These are phyloP conservation scores for Ophiobolus disseminans DNA, from an alignment of 2,329 filamentous ascomycete species.

Conservation along the genomic window DNA sequence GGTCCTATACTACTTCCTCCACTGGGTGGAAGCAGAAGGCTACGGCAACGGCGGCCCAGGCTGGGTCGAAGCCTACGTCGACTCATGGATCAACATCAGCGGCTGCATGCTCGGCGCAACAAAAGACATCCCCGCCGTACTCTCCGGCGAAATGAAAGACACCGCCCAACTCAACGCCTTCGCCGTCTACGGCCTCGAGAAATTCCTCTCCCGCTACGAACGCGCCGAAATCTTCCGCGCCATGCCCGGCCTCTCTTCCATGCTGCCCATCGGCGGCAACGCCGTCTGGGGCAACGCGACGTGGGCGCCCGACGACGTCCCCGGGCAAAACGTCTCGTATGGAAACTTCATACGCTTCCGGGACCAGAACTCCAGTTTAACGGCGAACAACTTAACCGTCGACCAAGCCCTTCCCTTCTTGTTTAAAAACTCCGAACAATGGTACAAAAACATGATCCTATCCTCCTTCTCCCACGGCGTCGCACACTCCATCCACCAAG, in stretches of 20 bases:
- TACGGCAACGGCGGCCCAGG: constrained; percentile 79
- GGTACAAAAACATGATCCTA: constrained; percentile 79
- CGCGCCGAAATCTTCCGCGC: constrained; percentile 92
- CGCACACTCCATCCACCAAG: constrained; percentile 78
- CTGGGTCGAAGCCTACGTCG: constrained; percentile 91
- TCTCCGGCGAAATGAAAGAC: constrained; percentile 98
- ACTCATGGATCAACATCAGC: constrained; percentile 97
- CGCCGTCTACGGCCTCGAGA: constrained; percentile 95
- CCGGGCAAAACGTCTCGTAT: constrained; percentile 74
- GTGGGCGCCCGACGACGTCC: constrained; percentile 86
- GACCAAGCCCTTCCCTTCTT: constrained; percentile 79
- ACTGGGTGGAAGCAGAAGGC: constrained; percentile 80
- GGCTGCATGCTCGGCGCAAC: constrained; percentile 96
- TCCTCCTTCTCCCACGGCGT: constrained; percentile 87
- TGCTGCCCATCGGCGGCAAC: constrained; percentile 93
- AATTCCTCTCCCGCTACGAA: constrained; percentile 89
- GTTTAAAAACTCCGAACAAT: constrained; percentile 77
- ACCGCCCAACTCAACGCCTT: constrained; percentile 96
- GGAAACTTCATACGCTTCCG: constrained; percentile 89
- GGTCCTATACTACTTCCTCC: constrained; percentile 84
- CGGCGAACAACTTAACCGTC: constrained; percentile 77
- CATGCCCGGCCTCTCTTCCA: constrained; percentile 95
- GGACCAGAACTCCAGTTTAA: constrained; percentile 59
- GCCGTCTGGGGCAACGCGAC: constrained; percentile 91
- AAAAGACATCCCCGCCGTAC: constrained; percentile 86